Evolutionary conservation across 495 filamentous ascomycete genomes (phyloP).

Genomic region (Talaromyces proteolyticus): DNA sequence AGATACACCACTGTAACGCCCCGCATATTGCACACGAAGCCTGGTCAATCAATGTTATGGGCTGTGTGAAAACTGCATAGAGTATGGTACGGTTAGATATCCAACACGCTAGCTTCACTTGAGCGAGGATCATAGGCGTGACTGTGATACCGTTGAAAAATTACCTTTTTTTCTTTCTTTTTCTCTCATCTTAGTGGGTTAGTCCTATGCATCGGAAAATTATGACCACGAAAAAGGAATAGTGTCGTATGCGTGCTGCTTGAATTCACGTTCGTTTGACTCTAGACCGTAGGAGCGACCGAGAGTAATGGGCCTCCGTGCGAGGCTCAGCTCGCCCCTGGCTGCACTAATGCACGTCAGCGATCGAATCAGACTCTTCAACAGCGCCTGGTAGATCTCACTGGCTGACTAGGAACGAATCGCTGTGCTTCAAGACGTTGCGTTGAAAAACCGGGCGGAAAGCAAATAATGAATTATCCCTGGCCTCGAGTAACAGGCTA

Average conservation of each 20-base stretch:
- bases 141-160: neutral
- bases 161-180: neutral
- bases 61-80: neutral
- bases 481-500: too few species aligned
- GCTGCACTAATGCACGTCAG: slow-evolving; percentile 7
- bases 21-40: neutral
- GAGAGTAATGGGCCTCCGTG: neutral
- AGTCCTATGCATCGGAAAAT: too few species aligned
- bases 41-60: neutral
- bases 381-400: slow-evolving; percentile 2
- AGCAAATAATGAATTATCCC: neutral
- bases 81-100: too few species aligned
- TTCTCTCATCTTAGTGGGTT: neutral
- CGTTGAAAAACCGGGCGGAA: neutral
- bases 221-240: neutral
- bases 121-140: neutral
- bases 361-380: slow-evolving; percentile 4
- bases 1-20: neutral
- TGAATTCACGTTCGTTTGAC: neutral
- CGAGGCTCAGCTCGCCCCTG: slow-evolving; percentile 6
- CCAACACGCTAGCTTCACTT: neutral
- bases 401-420: too few species aligned
- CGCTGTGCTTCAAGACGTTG: too few species aligned
- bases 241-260: neutral
- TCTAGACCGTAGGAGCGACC: neutral